Evolutionary conservation across 23 red algal genomes (phyloP), one percentile per base, ranked within the genome.

Genomic region (Agarophyton chilense): DNA sequence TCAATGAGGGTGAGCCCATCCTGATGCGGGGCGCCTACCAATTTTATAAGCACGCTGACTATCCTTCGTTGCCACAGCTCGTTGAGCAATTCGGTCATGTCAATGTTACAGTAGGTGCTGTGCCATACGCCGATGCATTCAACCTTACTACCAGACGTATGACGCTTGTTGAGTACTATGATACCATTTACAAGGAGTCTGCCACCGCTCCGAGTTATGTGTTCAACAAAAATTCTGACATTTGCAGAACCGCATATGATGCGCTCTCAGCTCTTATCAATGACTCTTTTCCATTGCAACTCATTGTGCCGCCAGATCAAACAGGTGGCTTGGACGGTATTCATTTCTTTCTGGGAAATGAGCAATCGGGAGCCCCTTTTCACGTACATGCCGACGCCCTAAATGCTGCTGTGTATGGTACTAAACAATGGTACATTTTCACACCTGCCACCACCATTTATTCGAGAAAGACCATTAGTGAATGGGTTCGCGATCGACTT

Each of bases 301-400:
- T 95, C 26, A 52, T 95, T 18, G 83, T 50, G 24, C 77, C 89
- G 43, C 92, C 92, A 33, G 78, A 88, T 41, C 55, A 76, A 17
- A 84, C 84, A 0, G 92, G 92, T 25, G 68, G 75, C 31, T 46
- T 84, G 24, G 66, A 32, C 1, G 75, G 76, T 19, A 84, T 95
- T 55, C 92, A 95, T 68, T 89, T 95, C 67, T 90, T 90, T 43
- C 62, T 95, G 28, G 92, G 92, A 47, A 63, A 76, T 14, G 24
- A 55, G 38, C 83, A 84, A 33, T 79, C 67, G 17, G 92, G 92
- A 38, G 92, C 92, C 52, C 92, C 92, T 13, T 84, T 87, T 46
- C 92, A 95, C 46, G 87, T 95, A 21, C 92, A 95, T 41, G 84
- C 92, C n/a, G 92, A 95, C 86, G 92, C 92, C 38, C 74, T 95